phyloP scores from a whole-genome alignment of 768 basidiomycete species.

The Trametes meyenii region DNA sequence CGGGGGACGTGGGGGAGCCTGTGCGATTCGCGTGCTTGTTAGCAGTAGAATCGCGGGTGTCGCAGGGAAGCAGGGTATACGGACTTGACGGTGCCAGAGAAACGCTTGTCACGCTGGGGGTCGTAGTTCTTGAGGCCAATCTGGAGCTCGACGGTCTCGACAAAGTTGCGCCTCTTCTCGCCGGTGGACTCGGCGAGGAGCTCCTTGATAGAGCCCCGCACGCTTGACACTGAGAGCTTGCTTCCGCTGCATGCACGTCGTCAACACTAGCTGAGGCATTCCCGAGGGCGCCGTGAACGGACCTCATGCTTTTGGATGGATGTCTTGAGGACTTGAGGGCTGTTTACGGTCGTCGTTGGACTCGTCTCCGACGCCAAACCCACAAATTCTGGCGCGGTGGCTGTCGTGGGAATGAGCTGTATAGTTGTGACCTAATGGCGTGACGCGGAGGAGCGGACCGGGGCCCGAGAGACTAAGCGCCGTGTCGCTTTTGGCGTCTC shows the following conservation, averaged over 20 bases:
- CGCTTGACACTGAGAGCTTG: conserved; percentile 99
- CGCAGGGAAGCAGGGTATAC: conserved; percentile 28
- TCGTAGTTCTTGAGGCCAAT: conserved; percentile 99
- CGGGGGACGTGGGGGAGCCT: conserved; percentile 97
- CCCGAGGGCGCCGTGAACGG: conserved; percentile 4
- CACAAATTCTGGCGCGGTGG: conserved; percentile 5
- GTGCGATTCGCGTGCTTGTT: neutral
- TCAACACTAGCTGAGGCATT: neutral
- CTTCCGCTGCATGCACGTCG: conserved; percentile 36
- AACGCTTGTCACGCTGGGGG: conserved; percentile 99
- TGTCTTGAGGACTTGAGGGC: conserved; percentile 23
- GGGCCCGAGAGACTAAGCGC: too few species aligned
- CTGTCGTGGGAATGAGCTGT: conserved; percentile 23
- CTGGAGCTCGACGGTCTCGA: conserved; percentile 95
- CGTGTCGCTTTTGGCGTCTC: too few species aligned
- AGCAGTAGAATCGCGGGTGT: neutral
- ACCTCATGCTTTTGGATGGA: conserved; percentile 33
- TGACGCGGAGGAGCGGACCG: neutral
- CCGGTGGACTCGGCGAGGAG: conserved; percentile 81
- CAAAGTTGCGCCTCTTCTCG: conserved; percentile 92
- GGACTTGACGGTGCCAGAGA: conserved; percentile 97
- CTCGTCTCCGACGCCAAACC: neutral
- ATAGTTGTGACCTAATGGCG: conserved; percentile 6
- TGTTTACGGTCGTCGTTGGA: conserved; percentile 10
- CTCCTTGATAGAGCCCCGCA: conserved; percentile 96